Percentiles rank a stretch among this genome's conserved stretches.
Conservation (phyloP, 805 yeast genomes). For the Candida coleopterorum region DNA sequence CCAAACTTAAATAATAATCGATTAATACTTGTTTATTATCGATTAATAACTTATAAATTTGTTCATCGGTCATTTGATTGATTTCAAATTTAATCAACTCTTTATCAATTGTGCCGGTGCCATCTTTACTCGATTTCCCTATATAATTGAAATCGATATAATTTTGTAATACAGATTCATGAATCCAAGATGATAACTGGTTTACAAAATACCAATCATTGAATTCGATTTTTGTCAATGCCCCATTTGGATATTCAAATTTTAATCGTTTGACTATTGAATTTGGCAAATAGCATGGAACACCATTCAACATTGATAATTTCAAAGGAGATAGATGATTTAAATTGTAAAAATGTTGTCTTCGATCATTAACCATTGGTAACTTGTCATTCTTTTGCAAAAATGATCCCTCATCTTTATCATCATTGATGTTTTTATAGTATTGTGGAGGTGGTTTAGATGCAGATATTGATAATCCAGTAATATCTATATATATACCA, state of each 20-base stretch:
- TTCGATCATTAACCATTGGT: slow-evolving; percentile 44
- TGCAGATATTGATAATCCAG: slow-evolving; percentile 28
- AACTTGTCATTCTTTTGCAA: slow-evolving; percentile 9
- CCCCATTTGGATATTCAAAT: slow-evolving; percentile 17
- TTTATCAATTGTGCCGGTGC: slow-evolving; percentile 1
- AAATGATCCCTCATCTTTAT: slow-evolving; percentile 4
- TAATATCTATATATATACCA: slow-evolving; percentile 55
- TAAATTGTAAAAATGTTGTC: slow-evolving; percentile 50
- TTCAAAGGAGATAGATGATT: slow-evolving; percentile 50
- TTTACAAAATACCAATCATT: slow-evolving; percentile 20
- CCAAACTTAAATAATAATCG: slow-evolving; percentile 19
- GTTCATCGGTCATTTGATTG: slow-evolving; percentile 21
- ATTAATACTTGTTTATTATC: slow-evolving; percentile 12
- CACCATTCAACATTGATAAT: slow-evolving; percentile 53
- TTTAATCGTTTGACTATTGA: slow-evolving; percentile 18
- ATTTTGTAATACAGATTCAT: slow-evolving; percentile 1
- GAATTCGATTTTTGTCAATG: slow-evolving; percentile 15
- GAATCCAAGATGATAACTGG: slow-evolving; percentile 9
- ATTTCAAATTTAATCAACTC: slow-evolving; percentile 9
- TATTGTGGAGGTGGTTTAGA: background rate
- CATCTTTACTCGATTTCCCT: background rate
- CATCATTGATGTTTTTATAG: slow-evolving; percentile 5
- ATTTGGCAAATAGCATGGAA: slow-evolving; percentile 22
- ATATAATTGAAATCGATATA: slow-evolving; percentile 2
- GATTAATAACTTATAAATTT: slow-evolving; percentile 16